These are phyloP conservation scores for Alternaria dauci DNA, from an alignment of 2,329 filamentous ascomycete genomes.

Conservation along the genomic window DNA sequence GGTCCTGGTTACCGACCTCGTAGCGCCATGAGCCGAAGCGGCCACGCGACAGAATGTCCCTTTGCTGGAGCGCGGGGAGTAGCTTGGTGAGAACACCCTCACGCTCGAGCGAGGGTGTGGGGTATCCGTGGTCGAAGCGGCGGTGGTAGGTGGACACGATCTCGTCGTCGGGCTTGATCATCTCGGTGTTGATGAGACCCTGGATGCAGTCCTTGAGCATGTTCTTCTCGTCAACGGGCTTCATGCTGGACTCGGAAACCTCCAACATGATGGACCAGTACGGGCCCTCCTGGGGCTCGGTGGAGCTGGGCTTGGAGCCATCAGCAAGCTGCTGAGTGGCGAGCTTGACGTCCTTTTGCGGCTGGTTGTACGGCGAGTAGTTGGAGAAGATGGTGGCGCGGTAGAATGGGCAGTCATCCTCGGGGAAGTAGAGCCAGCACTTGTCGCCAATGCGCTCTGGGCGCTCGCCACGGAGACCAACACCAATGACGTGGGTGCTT, in stretches of 20 bases:
- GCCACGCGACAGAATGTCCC: slow-evolving; percentile 93
- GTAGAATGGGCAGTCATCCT: slow-evolving; percentile 99
- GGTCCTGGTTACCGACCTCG: slow-evolving; percentile 96
- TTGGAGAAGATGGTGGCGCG: slow-evolving; percentile 99
- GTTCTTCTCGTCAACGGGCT: slow-evolving; percentile 87
- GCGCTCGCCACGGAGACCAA: slow-evolving; percentile 89
- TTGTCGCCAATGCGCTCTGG: slow-evolving; percentile 98
- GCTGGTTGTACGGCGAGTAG: slow-evolving; percentile 99
- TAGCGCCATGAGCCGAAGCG: slow-evolving; percentile 99
- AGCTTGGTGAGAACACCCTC: slow-evolving; percentile 93
- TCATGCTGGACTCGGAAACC: slow-evolving; percentile 94
- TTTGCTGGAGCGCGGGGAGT: slow-evolving; percentile 87
- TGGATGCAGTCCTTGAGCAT: slow-evolving; percentile 91
- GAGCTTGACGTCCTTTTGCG: slow-evolving; percentile 80
- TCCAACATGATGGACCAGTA: slow-evolving; percentile 99
- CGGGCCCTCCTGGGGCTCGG: slow-evolving; percentile 81
- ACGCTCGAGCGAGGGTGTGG: slow-evolving; percentile 91
- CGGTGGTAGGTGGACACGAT: slow-evolving; percentile 99
- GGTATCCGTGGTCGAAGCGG: slow-evolving; percentile 97
- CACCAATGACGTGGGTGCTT: slow-evolving; percentile 94
- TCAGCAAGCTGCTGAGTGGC: slow-evolving; percentile 85
- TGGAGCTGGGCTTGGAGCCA: slow-evolving; percentile 79
- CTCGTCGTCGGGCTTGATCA: slow-evolving; percentile 89
- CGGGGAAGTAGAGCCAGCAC: slow-evolving; percentile 99
- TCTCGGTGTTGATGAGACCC: slow-evolving; percentile 96